These are phyloP conservation scores for Cryphonectria nitschkei DNA, from an alignment of 2,329 filamentous ascomycete genomes.

Conservation along the genomic window DNA sequence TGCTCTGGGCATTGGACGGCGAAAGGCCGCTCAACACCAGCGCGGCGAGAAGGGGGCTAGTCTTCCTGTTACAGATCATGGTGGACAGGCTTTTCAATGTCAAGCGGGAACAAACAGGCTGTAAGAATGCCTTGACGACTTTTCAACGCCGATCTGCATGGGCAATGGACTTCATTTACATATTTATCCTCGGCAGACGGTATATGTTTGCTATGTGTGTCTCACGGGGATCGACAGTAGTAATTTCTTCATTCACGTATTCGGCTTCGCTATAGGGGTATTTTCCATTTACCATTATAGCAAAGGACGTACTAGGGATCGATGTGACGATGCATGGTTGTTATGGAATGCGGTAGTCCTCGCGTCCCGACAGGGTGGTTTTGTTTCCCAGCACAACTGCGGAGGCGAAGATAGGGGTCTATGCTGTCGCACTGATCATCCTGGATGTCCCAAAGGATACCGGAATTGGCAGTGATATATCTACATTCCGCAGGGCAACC, in stretches of 20 bases:
- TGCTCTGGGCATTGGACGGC: neutral
- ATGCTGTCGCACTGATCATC: neutral
- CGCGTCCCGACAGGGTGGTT: neutral
- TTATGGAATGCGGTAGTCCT: neutral
- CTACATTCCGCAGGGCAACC: neutral
- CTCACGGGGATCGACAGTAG: neutral
- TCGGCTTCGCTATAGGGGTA: neutral
- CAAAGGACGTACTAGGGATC: neutral
- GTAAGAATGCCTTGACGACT: neutral
- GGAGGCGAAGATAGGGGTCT: neutral
- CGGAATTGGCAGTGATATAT: neutral
- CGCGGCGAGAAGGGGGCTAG: neutral
- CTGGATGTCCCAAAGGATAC: neutral
- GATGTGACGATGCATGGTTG: neutral
- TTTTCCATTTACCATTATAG: neutral
- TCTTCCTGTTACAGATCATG: neutral
- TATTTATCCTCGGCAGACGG: neutral
- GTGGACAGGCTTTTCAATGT: neutral
- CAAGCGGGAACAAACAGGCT: neutral
- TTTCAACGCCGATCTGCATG: neutral
- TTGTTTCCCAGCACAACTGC: neutral
- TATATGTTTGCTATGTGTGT: neutral
- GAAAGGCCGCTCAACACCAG: neutral
- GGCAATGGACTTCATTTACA: neutral
- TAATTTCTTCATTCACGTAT: neutral